Base-by-base conservation (phyloP, 192 early-diverging fungal species). In the Linnemannia zychae region DNA sequence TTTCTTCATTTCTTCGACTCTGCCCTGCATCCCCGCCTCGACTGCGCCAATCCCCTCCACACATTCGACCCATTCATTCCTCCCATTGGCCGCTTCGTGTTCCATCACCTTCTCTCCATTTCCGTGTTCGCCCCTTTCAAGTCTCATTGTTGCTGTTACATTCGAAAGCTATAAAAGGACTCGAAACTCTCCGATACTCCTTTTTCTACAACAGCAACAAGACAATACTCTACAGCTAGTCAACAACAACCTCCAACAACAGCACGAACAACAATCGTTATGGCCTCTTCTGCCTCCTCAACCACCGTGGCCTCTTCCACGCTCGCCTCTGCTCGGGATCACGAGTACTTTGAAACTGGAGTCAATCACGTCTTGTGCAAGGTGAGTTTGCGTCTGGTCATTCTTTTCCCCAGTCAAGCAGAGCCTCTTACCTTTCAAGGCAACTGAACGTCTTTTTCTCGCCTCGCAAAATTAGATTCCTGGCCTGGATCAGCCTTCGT, bases 91-190 rank as follows among this genome's bases (percentile, higher is more conserved):
- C 57, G 24, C 28, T 13, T 3, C 57, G 40, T 63, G 28, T 80
- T 81, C 80, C 74, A 81, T 76, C 36, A 31, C 53, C 28, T 81
- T 81, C 80, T 75, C 69, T 81, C 74, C 80, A 40, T n/a, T 81
- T 71, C 74, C 46, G 18, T 0, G 0, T 4, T 48, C 28, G 80
- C 80, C 73, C 47, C 50, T 36, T 22, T 9, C 34, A 28, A 31
- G 13, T 53, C 3, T 38, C 47, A 3, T 36, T 37, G 0, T n/a
- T 22, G 16, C 48, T 77, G 20, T 9, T 40, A 33, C 40, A 67
- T n/a, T 2, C 20, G 15, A 34, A 16, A 37, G 22, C n/a, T 80
- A 73, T 81, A 76, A 74, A 80, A 80, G 34, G 20, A 15, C 73
- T 28, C 18, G 13, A 28, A 18, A 17, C n/a, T n/a, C 34, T 49